phyloP scores from a whole-genome alignment of 2,329 filamentous ascomycete species.

The Colletotrichum neosansevieriae region DNA sequence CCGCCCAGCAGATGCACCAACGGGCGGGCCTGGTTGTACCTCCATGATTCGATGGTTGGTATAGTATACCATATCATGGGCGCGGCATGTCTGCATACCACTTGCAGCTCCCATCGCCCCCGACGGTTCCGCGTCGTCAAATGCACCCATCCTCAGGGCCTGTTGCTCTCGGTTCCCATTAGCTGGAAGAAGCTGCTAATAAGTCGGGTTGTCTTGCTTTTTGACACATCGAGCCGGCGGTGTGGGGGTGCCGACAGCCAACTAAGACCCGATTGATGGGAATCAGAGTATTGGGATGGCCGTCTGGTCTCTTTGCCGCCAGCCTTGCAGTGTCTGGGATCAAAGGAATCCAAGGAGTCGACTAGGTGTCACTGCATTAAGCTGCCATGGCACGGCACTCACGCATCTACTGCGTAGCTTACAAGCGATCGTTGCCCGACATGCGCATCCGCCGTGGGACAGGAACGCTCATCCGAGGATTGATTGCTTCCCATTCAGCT shows the following conservation, averaged over 20 bases:
- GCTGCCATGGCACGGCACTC: constrained; percentile 2
- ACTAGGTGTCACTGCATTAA: constrained; percentile 8
- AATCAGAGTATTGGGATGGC: background rate
- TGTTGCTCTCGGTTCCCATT: background rate
- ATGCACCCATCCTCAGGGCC: constrained; percentile 22
- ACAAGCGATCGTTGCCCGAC: constrained; percentile 20
- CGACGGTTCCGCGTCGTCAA: constrained; percentile 24
- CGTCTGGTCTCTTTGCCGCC: background rate
- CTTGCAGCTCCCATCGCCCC: constrained; percentile 25
- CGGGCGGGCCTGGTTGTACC: constrained; percentile 17
- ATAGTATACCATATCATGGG: constrained; percentile 12
- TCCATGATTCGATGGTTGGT: constrained; percentile 32
- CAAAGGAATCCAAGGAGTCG: background rate
- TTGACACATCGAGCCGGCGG: constrained; percentile 16
- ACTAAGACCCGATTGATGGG: background rate
- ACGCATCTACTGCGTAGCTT: constrained; percentile 17
- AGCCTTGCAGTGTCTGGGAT: constrained; percentile 13
- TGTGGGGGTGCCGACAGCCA: background rate
- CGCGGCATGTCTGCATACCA: constrained; percentile 33
- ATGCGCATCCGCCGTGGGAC: constrained; percentile 15
- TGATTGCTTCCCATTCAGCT: background rate
- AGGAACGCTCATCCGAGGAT: background rate
- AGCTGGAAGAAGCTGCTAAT: constrained; percentile 9
- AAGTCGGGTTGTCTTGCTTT: constrained; percentile 11
- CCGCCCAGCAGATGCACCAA: constrained; percentile 32